A percentile compares a stretch with the other conserved stretches of the same genome.
phyloP scores from a whole-genome alignment of 1,284 basidiomycete genomes.

The Leccinum fallax region DNA sequence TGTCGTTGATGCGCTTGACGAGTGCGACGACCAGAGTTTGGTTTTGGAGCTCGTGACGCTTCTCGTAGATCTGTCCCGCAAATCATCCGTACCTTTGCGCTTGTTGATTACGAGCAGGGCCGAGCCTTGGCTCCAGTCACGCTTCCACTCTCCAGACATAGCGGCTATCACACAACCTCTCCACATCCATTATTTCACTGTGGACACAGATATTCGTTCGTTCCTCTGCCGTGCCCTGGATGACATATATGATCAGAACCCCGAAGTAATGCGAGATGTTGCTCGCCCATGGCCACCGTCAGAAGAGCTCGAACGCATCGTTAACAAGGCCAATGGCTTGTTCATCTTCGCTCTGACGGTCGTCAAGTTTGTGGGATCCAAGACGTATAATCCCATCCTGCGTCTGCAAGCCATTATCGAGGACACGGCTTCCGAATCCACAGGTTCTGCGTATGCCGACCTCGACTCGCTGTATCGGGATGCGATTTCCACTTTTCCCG shows the following conservation, averaged over 20 bases:
- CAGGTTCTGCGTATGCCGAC: slow-evolving; percentile 21
- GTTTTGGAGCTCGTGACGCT: slow-evolving; percentile 23
- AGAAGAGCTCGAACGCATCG: slow-evolving; percentile 20
- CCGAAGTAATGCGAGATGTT: slow-evolving; percentile 19
- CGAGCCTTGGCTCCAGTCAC: slow-evolving; percentile 21
- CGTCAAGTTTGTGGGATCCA: slow-evolving; percentile 22
- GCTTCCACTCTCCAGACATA: slow-evolving; percentile 12
- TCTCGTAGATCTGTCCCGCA: slow-evolving; percentile 12
- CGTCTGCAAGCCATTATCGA: slow-evolving; percentile 21
- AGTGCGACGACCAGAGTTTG: slow-evolving; percentile 20
- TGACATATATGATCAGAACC: slow-evolving; percentile 16
- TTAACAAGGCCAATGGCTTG: slow-evolving; percentile 26
- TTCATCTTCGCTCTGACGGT: slow-evolving; percentile 30
- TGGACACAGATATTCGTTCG: slow-evolving; percentile 22
- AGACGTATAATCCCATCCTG: slow-evolving; percentile 12
- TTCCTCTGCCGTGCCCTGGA: slow-evolving; percentile 19
- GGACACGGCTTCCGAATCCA: slow-evolving; percentile 2
- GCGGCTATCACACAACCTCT: slow-evolving; percentile 12
- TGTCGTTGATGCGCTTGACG: slow-evolving; percentile 26
- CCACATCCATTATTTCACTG: slow-evolving; percentile 20
- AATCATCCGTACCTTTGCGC: slow-evolving; percentile 16
- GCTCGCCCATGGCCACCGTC: slow-evolving; percentile 29
- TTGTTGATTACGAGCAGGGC: slow-evolving; percentile 23
- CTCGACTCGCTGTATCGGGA: slow-evolving; percentile 26
- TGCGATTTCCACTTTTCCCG: slow-evolving; percentile 21